phyloP scores from a whole-genome alignment of 768 basidiomycete genomes.

The Mycena haematopus region DNA sequence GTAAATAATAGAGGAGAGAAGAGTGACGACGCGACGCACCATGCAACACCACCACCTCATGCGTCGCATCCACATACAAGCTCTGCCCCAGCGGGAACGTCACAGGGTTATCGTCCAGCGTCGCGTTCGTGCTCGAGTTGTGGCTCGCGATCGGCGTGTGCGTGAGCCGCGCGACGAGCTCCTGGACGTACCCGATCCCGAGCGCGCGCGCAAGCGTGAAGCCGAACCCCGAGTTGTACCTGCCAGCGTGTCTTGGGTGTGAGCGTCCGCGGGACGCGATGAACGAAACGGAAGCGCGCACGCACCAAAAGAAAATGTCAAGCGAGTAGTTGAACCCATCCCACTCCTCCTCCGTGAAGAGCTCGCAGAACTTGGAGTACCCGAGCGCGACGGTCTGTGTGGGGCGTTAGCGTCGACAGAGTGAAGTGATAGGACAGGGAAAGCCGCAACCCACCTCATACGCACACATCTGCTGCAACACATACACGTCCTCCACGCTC shows the following conservation, averaged over 20 bases:
- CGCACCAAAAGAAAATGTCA: conserved; percentile 75
- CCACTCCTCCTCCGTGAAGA: conserved; percentile 94
- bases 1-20: neutral
- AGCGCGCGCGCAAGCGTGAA: conserved; percentile 79
- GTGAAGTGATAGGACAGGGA: no score
- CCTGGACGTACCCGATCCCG: conserved; percentile 83
- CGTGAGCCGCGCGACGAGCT: conserved; percentile 83
- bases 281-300: no score
- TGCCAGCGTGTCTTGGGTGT: no score
- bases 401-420: no score
- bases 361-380: conserved; percentile 88
- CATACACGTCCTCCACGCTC: conserved; percentile 73
- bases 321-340: conserved; percentile 89
- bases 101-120: conserved; percentile 69
- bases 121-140: conserved; percentile 87
- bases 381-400: conserved; percentile 82
- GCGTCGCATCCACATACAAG: conserved; percentile 89
- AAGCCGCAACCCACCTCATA: conserved; percentile 17
- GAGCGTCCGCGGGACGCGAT: no score
- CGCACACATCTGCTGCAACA: conserved; percentile 83
- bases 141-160: conserved; percentile 71
- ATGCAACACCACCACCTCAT: conserved; percentile 91
- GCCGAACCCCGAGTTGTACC: conserved; percentile 80
- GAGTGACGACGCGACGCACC: conserved; percentile 51
- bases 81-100: conserved; percentile 76